Percentiles rank a stretch among this genome's conserved stretches.
phyloP scores from a whole-genome alignment of 202 grass and related monocot genomes.

The Cymbopogon flexuosus region DNA sequence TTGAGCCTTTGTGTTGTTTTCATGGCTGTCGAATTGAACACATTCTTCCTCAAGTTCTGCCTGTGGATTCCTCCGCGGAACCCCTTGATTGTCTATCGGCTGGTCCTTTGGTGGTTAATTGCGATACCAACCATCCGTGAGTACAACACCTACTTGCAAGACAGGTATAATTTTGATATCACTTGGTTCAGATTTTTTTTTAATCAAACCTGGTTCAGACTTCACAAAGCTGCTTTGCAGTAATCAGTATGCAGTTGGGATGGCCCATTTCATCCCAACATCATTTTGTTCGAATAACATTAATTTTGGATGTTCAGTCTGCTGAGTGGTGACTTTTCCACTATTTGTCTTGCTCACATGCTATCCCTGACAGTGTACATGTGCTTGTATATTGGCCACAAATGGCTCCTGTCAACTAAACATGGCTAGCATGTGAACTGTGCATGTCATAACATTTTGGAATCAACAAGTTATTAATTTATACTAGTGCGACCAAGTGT shows the following conservation, averaged over 20 bases:
- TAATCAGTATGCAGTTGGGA: neutral
- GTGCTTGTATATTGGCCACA: slow-evolving; percentile 16
- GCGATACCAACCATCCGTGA: slow-evolving; percentile 96
- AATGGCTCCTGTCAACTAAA: slow-evolving; percentile 16
- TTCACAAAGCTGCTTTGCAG: slow-evolving; percentile 6
- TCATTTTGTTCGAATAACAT: slow-evolving; percentile 14
- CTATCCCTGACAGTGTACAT: slow-evolving; percentile 23
- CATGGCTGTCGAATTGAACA: slow-evolving; percentile 94
- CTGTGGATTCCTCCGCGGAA: slow-evolving; percentile 94
- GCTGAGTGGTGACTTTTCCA: neutral
- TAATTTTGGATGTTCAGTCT: slow-evolving; percentile 25
- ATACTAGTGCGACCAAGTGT: neutral
- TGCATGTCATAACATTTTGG: slow-evolving; percentile 11
- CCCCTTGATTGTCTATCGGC: slow-evolving; percentile 75
- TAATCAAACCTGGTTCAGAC: neutral
- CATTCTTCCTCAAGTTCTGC: slow-evolving; percentile 97
- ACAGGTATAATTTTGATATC: slow-evolving; percentile 59
- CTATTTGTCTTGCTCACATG: slow-evolving; percentile 21
- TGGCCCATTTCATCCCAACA: slow-evolving; percentile 21
- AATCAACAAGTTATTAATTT: neutral
- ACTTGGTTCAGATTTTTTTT: slow-evolving; percentile 8
- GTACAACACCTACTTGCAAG: slow-evolving; percentile 98
- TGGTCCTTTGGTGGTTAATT: slow-evolving; percentile 97
- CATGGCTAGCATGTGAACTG: slow-evolving; percentile 28
- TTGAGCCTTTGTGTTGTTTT: slow-evolving; percentile 82